These are phyloP conservation scores for Suhomyces bolitotheri DNA, from an alignment of 1,139 yeast genomes.

Conservation along the genomic window DNA sequence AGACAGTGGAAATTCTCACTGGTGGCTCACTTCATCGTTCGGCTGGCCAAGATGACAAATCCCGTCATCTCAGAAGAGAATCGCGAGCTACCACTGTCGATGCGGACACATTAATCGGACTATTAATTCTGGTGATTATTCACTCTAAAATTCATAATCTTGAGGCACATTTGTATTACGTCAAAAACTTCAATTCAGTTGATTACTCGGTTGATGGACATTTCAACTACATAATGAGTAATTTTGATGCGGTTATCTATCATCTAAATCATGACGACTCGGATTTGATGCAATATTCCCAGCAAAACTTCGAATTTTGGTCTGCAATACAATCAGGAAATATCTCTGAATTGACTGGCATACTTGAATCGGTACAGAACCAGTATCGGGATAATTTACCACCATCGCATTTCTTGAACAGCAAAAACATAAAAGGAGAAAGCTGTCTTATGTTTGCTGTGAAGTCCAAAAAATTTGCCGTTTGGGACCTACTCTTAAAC, in stretches of 20 bases:
- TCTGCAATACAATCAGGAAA: slow-evolving; percentile 44
- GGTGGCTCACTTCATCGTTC: slow-evolving; percentile 7
- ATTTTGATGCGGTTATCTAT: slow-evolving; percentile 77
- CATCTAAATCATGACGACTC: slow-evolving; percentile 49
- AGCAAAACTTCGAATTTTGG: slow-evolving; percentile 57
- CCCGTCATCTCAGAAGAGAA: background rate
- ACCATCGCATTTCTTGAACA: slow-evolving; percentile 43
- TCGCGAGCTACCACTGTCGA: slow-evolving; percentile 39
- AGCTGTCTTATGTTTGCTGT: slow-evolving; percentile 62
- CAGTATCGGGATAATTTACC: slow-evolving; percentile 25
- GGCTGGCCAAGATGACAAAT: background rate
- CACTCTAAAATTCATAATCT: slow-evolving; percentile 61
- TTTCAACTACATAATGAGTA: slow-evolving; percentile 56
- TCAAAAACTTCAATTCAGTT: slow-evolving; percentile 55
- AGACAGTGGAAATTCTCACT: slow-evolving; percentile 57
- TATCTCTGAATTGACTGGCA: slow-evolving; percentile 16
- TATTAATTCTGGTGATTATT: slow-evolving; percentile 69
- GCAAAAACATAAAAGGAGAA: slow-evolving; percentile 65
- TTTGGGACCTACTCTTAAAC: slow-evolving; percentile 50
- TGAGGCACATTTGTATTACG: slow-evolving; percentile 64
- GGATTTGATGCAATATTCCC: slow-evolving; percentile 46
- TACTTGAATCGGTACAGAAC: slow-evolving; percentile 23
- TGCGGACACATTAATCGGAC: slow-evolving; percentile 79
- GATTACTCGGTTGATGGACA: slow-evolving; percentile 36
- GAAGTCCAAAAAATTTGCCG: slow-evolving; percentile 38